Evolutionary conservation across 2,329 filamentous ascomycete genomes (phyloP).

Genomic region (Epichloe gansuensis): DNA sequence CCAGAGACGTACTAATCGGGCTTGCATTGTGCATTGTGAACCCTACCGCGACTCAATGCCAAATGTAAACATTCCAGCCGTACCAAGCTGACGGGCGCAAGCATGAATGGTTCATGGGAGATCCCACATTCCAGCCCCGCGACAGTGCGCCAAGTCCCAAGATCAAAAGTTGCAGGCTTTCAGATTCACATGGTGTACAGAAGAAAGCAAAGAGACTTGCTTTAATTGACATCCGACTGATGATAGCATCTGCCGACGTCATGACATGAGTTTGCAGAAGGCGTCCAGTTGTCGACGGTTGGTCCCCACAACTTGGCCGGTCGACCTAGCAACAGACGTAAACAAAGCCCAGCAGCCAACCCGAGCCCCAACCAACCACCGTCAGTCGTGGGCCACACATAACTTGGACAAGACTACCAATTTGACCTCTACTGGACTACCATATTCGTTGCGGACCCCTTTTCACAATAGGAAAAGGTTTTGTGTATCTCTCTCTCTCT

Average conservation of each 20-base stretch:
- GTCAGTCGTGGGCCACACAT: conserved; percentile 12
- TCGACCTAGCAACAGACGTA: conserved; percentile 23
- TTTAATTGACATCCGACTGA: background rate
- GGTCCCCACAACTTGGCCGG: conserved; percentile 1
- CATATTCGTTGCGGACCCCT: background rate
- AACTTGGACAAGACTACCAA: background rate
- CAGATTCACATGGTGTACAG: background rate
- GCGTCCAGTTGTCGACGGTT: background rate
- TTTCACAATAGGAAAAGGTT: background rate
- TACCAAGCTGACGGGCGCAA: background rate
- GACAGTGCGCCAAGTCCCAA: background rate
- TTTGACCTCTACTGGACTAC: background rate
- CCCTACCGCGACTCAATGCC: background rate
- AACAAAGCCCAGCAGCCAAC: conserved; percentile 17
- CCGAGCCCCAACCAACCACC: conserved; percentile 18
- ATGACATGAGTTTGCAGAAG: background rate
- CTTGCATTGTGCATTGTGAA: background rate
- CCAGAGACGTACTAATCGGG: background rate
- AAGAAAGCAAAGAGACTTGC: background rate
- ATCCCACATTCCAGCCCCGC: conserved; percentile 5
- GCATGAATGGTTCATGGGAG: background rate
- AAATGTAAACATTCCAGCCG: background rate
- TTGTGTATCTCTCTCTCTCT: background rate
- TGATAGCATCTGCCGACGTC: background rate
- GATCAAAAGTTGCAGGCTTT: background rate